phyloP scores from a whole-genome alignment of 352 stramenopile genomes.

The Phytopythium aichiense region DNA sequence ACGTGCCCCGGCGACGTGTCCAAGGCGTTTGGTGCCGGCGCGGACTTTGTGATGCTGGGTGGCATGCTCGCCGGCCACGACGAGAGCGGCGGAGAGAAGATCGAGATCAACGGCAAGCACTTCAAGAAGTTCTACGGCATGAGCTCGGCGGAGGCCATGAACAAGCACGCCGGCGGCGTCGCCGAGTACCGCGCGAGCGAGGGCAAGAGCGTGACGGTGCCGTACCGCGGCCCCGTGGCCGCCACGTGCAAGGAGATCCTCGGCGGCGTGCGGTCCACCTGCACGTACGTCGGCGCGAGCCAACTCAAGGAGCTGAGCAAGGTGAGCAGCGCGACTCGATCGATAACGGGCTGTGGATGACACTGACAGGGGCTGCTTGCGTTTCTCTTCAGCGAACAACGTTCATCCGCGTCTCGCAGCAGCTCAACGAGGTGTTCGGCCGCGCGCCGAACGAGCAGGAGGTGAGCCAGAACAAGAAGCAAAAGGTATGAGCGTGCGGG shows the following conservation, averaged over 20 bases:
- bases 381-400: conserved; percentile 70
- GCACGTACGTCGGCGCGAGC: conserved; percentile 90
- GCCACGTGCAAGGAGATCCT: conserved; percentile 88
- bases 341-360: neutral
- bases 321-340: conserved; percentile 15
- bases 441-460: conserved; percentile 77
- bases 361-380: conserved; percentile 4
- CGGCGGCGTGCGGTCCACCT: conserved; percentile 89
- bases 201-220: conserved; percentile 89
- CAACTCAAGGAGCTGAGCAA: conserved; percentile 92
- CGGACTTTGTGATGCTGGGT: conserved; percentile 92
- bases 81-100: conserved; percentile 83
- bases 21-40: conserved; percentile 89
- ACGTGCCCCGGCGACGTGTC: conserved; percentile 87
- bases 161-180: conserved; percentile 89
- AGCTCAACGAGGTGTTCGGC: conserved; percentile 91
- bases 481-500: conserved; percentile 25
- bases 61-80: conserved; percentile 92
- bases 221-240: conserved; percentile 78
- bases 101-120: conserved; percentile 59
- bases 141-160: conserved; percentile 90
- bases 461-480: conserved; percentile 47
- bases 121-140: conserved; percentile 94
- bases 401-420: conserved; percentile 91
- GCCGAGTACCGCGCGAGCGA: conserved; percentile 90